Percentiles rank a stretch among this genome's conserved stretches.
Conservation (phyloP, 2,329 filamentous ascomycete genomes). For the Colletotrichum euphorbiae region DNA sequence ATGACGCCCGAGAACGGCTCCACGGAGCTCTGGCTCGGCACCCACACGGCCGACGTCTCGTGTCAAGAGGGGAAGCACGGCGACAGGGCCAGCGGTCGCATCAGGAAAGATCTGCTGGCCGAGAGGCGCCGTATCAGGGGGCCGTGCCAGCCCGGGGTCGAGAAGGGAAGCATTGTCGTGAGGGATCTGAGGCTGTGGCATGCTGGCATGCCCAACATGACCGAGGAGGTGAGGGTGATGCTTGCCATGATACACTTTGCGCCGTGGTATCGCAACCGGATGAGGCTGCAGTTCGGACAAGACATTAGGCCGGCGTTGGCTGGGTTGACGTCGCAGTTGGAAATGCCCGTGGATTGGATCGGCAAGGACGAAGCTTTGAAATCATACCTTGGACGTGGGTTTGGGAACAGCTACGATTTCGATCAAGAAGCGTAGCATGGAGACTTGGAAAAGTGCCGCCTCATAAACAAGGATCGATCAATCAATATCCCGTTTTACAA, state of each 20-base stretch:
- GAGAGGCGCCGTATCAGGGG: conserved; percentile 51
- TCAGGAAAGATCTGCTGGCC: conserved; percentile 55
- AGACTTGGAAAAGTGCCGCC: neutral
- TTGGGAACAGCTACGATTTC: conserved; percentile 73
- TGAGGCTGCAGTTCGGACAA: conserved; percentile 65
- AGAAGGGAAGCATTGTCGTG: conserved; percentile 67
- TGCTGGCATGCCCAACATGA: conserved; percentile 70
- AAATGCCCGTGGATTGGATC: conserved; percentile 64
- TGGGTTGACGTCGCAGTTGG: conserved; percentile 51
- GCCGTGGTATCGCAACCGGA: conserved; percentile 67
- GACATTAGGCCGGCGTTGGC: conserved; percentile 61
- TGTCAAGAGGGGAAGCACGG: conserved; percentile 63
- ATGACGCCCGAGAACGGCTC: conserved; percentile 65
- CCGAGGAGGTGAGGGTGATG: conserved; percentile 64
- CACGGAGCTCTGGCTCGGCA: conserved; percentile 71
- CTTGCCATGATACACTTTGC: conserved; percentile 71
- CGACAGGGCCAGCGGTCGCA: conserved; percentile 63
- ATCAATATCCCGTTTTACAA: neutral
- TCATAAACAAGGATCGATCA: neutral
- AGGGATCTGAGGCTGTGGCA: conserved; percentile 73
- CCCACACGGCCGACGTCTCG: conserved; percentile 54
- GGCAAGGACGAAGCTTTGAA: conserved; percentile 53
- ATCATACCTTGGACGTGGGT: conserved; percentile 66
- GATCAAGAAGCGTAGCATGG: conserved; percentile 54
- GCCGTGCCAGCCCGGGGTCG: conserved; percentile 62